These are phyloP conservation scores for Akebia trifoliata DNA, from an alignment of 164 flowering plant genomes.

Conservation along the genomic window DNA sequence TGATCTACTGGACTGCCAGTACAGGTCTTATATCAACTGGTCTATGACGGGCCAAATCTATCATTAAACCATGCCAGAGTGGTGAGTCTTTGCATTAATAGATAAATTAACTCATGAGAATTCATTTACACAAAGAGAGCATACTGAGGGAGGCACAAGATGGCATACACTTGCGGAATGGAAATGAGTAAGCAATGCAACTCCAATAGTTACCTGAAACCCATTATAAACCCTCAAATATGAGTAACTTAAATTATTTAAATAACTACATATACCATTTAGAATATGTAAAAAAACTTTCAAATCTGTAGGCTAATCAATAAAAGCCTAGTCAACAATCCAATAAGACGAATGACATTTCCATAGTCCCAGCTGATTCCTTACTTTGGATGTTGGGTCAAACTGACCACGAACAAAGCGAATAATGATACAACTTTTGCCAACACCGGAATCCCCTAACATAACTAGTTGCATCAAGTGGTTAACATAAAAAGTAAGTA, in stretches of 20 bases:
- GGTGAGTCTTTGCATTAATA: too few relatives aligned
- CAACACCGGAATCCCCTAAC: constrained; percentile 98
- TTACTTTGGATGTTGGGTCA: constrained; percentile 97
- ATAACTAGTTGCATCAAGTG: constrained; percentile 65
- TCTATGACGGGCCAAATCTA: too few relatives aligned
- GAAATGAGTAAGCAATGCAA: too few relatives aligned
- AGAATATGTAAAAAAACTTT: neutral
- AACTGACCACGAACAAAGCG: constrained; percentile 99
- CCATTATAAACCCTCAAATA: constrained; percentile 3
- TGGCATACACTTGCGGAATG: too few relatives aligned
- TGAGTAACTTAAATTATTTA: constrained; percentile 1
- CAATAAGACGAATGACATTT: neutral
- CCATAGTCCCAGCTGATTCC: neutral
- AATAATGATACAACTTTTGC: constrained; percentile 98
- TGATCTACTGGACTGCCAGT: too few relatives aligned
- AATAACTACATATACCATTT: neutral
- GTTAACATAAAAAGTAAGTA: neutral
- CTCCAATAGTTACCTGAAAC: constrained; percentile 96
- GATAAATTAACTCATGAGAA: too few relatives aligned
- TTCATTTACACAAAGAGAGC: too few relatives aligned
- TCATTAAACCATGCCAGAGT: too few relatives aligned
- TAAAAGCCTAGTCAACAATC: too few relatives aligned
- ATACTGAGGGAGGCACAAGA: too few relatives aligned
- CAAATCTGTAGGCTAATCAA: neutral
- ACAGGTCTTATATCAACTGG: too few relatives aligned